These are phyloP conservation scores for Suhomyces ambrosiae DNA, from an alignment of 1,139 yeast genomes.

Conservation along the genomic window DNA sequence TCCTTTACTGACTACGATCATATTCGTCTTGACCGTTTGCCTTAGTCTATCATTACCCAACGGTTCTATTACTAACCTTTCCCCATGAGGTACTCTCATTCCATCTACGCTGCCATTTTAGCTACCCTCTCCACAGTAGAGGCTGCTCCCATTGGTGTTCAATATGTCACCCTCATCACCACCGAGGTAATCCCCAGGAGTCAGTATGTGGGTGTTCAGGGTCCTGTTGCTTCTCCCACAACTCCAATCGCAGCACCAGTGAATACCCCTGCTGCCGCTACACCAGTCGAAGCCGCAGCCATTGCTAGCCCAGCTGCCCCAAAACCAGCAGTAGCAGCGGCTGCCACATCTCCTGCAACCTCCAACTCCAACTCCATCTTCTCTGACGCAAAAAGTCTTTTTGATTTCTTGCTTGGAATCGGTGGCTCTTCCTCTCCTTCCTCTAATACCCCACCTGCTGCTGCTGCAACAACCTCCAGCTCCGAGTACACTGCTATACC, in stretches of 20 bases:
- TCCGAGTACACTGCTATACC: background rate
- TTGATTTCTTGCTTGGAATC: slow-evolving; percentile 16
- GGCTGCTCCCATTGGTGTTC: slow-evolving; percentile 15
- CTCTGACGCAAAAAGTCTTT: slow-evolving; percentile 15
- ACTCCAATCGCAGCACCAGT: slow-evolving; percentile 15
- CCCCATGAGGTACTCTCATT: slow-evolving; percentile 14
- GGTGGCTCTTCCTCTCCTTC: slow-evolving; percentile 3
- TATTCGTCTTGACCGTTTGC: too few species aligned
- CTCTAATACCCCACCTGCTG: slow-evolving; percentile 8
- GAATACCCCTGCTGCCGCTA: slow-evolving; percentile 9
- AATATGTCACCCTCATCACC: slow-evolving; percentile 21
- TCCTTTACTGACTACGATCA: too few species aligned
- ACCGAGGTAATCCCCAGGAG: slow-evolving; percentile 15
- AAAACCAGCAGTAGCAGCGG: slow-evolving; percentile 12
- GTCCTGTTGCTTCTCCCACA: slow-evolving; percentile 17
- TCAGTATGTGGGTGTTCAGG: slow-evolving; percentile 17
- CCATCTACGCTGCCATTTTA: slow-evolving; percentile 14
- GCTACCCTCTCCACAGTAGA: slow-evolving; percentile 17
- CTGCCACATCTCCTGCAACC: slow-evolving; percentile 10
- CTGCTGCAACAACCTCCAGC: slow-evolving; percentile 7
- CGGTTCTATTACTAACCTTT: too few species aligned
- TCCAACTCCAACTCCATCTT: slow-evolving; percentile 10
- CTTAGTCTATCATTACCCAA: background rate
- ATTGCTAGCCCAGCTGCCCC: slow-evolving; percentile 10
- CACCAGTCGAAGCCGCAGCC: slow-evolving; percentile 10